A percentile compares a stretch with the other conserved stretches of the same genome.
phyloP scores from a whole-genome alignment of 495 filamentous ascomycete genomes.

The Cladorrhinum samala region DNA sequence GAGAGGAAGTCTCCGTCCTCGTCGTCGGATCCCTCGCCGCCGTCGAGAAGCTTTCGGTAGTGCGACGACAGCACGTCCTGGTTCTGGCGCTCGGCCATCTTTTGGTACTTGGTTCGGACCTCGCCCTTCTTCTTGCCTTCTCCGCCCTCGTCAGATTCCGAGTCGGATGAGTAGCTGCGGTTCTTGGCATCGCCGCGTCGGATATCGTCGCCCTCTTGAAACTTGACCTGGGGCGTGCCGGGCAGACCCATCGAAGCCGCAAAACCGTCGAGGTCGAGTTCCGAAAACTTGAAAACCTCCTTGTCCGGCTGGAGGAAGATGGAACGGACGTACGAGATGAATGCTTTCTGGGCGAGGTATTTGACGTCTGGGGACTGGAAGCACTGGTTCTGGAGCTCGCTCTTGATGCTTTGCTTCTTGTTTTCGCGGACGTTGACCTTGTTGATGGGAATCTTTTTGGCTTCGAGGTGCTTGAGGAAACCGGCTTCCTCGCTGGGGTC shows the following conservation, averaged over 20 bases:
- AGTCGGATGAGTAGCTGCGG: constrained; percentile 47
- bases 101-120: constrained; percentile 87
- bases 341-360: constrained; percentile 93
- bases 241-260: constrained; percentile 81
- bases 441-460: constrained; percentile 82
- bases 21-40: constrained; percentile 42
- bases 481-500: constrained; percentile 86
- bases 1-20: constrained; percentile 77
- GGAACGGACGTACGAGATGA: constrained; percentile 78
- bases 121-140: constrained; percentile 52
- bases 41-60: constrained; percentile 79
- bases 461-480: constrained; percentile 73
- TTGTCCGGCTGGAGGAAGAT: constrained; percentile 88
- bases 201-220: constrained; percentile 77
- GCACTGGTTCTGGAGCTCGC: constrained; percentile 82
- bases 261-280: constrained; percentile 77
- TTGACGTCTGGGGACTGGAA: constrained; percentile 94
- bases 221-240: constrained; percentile 85
- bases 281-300: constrained; percentile 76
- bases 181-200: constrained; percentile 75
- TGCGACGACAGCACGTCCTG: constrained; percentile 91
- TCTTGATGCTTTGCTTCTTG: constrained; percentile 80
- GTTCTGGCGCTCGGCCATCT: constrained; percentile 93
- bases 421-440: constrained; percentile 77
- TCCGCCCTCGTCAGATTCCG: constrained; percentile 38